phyloP scores from a whole-genome alignment of 495 filamentous ascomycete species.

The Penicillium goetzii region DNA sequence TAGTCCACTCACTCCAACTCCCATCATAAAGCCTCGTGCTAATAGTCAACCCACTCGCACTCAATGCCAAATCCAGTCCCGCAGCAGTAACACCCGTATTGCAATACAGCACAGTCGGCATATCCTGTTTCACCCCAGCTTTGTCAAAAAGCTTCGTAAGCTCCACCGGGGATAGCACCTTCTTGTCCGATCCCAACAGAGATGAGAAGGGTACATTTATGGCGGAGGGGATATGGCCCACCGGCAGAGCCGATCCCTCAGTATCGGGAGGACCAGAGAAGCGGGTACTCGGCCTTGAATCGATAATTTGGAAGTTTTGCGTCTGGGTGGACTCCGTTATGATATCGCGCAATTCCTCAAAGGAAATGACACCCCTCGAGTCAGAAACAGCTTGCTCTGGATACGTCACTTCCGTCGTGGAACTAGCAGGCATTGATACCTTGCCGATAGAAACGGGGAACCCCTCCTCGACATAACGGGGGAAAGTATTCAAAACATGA shows the following conservation, averaged over 20 bases:
- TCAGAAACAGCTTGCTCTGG: not conserved
- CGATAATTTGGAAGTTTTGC: not conserved
- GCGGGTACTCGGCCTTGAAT: not conserved
- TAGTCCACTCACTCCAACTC: conserved; percentile 43
- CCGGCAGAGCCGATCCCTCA: conserved; percentile 16
- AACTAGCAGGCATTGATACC: not conserved
- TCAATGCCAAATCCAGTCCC: conserved; percentile 32
- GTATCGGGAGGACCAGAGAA: conserved; percentile 25
- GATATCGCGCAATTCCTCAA: conserved; percentile 2
- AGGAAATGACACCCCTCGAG: not conserved
- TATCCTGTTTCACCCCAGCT: conserved; percentile 22
- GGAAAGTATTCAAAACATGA: conserved; percentile 43
- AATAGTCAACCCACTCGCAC: conserved; percentile 21
- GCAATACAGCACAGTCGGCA: conserved; percentile 34
- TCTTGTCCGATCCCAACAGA: conserved; percentile 25
- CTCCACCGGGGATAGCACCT: conserved; percentile 17
- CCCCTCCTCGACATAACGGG: conserved; percentile 19
- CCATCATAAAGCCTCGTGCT: conserved; percentile 38
- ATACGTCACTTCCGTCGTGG: not conserved
- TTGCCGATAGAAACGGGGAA: conserved; percentile 2
- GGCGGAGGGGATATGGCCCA: conserved; percentile 38
- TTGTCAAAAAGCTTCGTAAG: conserved; percentile 26
- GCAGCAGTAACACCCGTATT: conserved; percentile 43
- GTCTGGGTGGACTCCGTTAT: not conserved
- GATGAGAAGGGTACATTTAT: conserved; percentile 36